phyloP scores from a whole-genome alignment of 306 rosid species.

The Delonix regia region DNA sequence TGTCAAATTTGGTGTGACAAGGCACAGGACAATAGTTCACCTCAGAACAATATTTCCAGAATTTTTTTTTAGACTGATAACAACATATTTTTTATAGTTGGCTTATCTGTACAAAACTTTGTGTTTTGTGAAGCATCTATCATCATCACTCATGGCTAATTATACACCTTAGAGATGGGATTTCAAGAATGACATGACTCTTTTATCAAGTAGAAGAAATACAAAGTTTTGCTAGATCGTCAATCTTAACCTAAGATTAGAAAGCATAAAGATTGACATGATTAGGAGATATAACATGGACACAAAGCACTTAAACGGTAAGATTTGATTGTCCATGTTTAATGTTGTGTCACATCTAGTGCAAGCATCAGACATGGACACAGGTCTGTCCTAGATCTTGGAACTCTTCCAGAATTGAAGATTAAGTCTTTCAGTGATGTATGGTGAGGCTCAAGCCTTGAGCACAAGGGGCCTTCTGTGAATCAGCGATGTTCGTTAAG shows the following conservation, averaged over 20 bases:
- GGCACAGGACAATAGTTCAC: constrained; percentile 20
- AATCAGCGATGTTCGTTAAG: background rate
- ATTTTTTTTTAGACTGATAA: constrained; percentile 1
- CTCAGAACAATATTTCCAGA: background rate
- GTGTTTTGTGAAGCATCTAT: constrained; percentile 4
- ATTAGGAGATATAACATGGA: background rate
- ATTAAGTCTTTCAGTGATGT: background rate
- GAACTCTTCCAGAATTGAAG: background rate
- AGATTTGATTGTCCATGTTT: no score
- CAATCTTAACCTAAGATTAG: background rate
- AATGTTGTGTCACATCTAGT: background rate
- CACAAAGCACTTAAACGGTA: background rate
- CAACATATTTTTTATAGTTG: background rate
- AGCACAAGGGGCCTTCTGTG: background rate
- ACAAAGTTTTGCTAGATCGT: background rate
- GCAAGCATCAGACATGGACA: no score
- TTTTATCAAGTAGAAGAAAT: background rate
- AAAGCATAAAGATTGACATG: background rate
- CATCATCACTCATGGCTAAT: background rate
- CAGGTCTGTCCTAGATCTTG: background rate
- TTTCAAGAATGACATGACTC: background rate
- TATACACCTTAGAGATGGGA: background rate
- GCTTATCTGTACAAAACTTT: background rate
- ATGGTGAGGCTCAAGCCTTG: background rate
- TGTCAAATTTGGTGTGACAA: constrained; percentile 32